Evolutionary conservation across 305 asterid genomes (phyloP).

Genomic region (Euphrasia arctica): DNA sequence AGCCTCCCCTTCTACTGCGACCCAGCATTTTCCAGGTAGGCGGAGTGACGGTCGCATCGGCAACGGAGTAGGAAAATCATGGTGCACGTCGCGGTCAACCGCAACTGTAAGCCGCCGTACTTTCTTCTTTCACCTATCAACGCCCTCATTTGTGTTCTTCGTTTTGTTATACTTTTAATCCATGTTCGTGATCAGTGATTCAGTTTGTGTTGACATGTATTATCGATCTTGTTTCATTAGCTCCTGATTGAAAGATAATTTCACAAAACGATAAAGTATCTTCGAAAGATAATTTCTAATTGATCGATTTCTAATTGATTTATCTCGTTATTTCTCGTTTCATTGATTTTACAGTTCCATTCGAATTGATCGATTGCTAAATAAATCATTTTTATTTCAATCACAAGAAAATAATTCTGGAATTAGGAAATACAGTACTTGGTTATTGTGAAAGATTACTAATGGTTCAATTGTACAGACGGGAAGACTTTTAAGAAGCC

Average conservation of each 20-base stretch:
- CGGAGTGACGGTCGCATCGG: conserved; percentile 23
- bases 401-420: background rate
- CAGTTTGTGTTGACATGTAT: background rate
- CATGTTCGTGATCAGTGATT: background rate
- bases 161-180: background rate
- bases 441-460: background rate
- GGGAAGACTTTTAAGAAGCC: conserved; percentile 55
- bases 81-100: conserved; percentile 52
- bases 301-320: background rate
- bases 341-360: background rate
- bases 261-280: no score
- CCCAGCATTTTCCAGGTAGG: conserved; percentile 26
- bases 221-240: conserved; percentile 6
- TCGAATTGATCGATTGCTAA: background rate
- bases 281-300: no score
- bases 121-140: conserved; percentile 2
- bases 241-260: background rate
- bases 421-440: background rate
- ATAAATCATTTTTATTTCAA: background rate
- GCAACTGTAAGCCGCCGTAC: conserved; percentile 40
- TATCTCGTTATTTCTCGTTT: background rate
- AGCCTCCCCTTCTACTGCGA: conserved; percentile 20
- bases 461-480: conserved; percentile 25
- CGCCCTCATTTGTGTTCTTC: background rate
- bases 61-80: conserved; percentile 28